Evolutionary conservation across 371 early-diverging fungal species (phyloP), one percentile per base, ranked within the genome.

Genomic region (Dipsacomyces acuminosporus): DNA sequence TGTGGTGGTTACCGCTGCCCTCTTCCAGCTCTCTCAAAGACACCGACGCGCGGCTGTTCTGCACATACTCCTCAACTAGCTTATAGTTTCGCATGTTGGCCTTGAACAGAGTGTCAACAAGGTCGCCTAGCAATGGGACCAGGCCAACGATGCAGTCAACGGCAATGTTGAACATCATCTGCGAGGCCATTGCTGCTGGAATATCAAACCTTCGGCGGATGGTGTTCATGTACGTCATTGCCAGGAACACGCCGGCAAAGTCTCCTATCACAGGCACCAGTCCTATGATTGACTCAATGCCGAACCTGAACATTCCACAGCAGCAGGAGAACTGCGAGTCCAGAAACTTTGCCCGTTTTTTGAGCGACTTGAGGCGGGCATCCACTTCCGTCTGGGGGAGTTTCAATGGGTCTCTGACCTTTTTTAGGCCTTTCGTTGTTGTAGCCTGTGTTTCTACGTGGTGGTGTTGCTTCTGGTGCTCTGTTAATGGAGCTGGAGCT

Each of bases 251-350:
- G 15, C 66, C 67, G 9, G 63, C 59, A 57, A 69, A 62, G 48
- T 74, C 74, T 26, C 74, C 74, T 25, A 59, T 53, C 13, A 62
- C 50, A 2, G 74, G 74, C n/a, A 74, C 21, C 1, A 74, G 45
- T 1, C 74, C 74, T 2, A 74, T 35, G 4, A 74, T 41, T 3
- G 69, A 46, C 18, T 74, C 75, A 9, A 63, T 18, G 15, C 75
- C 75, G 22, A 74, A 72, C 19, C 60, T 41, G 9, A 72, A 26
- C 45, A 54, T 19, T 11, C 48, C 45, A 44, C 64, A 63, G 33
- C 51, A 63, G 50, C 61, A 62, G 8, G 55, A 58, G 51, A 60
- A 51, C 34, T 48, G 9, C 14, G 64, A 41, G 40, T 72, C 73
- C 22, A 72, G 48, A 34, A 41, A 45, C 18, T 20, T 48, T 2